Evolutionary conservation across 1,139 yeast genomes (phyloP), one percentile per base, ranked within the genome.

Genomic region (Pichia sp.): DNA sequence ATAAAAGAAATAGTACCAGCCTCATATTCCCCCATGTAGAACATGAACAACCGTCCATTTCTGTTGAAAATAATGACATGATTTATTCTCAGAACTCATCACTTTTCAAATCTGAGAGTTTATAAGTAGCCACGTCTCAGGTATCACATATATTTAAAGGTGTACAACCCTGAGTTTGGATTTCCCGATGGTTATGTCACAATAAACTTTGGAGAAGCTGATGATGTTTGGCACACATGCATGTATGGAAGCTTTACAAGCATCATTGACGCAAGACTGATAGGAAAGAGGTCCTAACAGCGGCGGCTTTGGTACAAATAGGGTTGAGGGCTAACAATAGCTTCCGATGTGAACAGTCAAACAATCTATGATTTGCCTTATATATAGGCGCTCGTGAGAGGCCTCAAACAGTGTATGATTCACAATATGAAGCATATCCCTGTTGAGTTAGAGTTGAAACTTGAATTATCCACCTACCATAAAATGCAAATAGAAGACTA

Each of bases 331-430:
- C 45, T 34, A 25, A 41, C 42, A 3, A 38, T 48, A 5, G 37
- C 38, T 12, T 29, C 38, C 3, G 24, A 34, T 12, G 16, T 22
- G 1, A 19, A 21, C 8, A 27, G 66, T 43, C 53, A 62, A 40
- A 44, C 62, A 3, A 56, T 53, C 1, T 62, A 64, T 37, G 71
- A 77, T 1, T 67, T 79, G 9, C 77, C 84, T 0, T 77, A 71
- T 55, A 77, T 76, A 9, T 74, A 73, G 50, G 78, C 83, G 0
- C 72, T 82, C 1, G 64, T 77, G 5, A 60, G 84, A 48, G 84
- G 77, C 49, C 52, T 64, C 27, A 77, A 76, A 47, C 40, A 47
- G 12, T 72, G 77, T 47, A 68, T 77, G 33, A 50, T 47, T 6
- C 61, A 59, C 34, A 55, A 58, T 0, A 71, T 71, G 48, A 59